Percentiles rank a stretch among this genome's conserved stretches.
Evolutionary conservation across 202 grass and related monocot species (phyloP).

Genomic region (Saccharum hybrid): DNA sequence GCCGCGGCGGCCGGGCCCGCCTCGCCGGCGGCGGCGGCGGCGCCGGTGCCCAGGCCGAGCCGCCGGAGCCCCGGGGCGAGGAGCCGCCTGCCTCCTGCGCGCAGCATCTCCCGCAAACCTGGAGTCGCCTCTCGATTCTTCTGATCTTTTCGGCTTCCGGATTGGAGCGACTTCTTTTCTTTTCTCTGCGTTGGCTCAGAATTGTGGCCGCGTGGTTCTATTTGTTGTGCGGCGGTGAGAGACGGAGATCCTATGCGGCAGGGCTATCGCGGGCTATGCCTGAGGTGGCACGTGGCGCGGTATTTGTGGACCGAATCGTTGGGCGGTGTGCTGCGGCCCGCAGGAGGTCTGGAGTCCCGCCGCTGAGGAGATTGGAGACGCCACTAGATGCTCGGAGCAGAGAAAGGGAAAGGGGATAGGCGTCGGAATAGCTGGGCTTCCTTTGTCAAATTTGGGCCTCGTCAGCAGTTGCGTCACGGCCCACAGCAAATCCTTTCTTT

Average conservation of each 20-base stretch:
- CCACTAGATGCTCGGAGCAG: neutral
- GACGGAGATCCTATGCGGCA: conserved; percentile 40
- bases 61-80: conserved; percentile 43
- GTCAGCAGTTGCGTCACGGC: conserved; percentile 19
- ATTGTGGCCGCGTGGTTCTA: conserved; percentile 41
- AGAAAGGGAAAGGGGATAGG: neutral
- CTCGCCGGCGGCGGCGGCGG: neutral
- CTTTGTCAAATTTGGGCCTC: neutral
- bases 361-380: conserved; percentile 8
- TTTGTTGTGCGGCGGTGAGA: conserved; percentile 33
- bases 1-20: conserved; percentile 26
- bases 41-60: conserved; percentile 30
- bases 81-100: conserved; percentile 59
- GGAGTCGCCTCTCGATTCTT: conserved; percentile 42
- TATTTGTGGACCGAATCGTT: neutral
- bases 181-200: neutral
- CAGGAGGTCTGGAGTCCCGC: neutral
- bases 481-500: neutral
- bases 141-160: conserved; percentile 5
- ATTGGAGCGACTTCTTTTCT: conserved; percentile 6
- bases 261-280: neutral
- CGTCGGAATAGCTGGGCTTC: conserved; percentile 1
- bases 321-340: neutral
- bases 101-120: conserved; percentile 57
- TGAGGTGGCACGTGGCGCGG: neutral